These are phyloP conservation scores for Lyophyllum decastes DNA, from an alignment of 768 basidiomycete genomes.

Conservation along the genomic window DNA sequence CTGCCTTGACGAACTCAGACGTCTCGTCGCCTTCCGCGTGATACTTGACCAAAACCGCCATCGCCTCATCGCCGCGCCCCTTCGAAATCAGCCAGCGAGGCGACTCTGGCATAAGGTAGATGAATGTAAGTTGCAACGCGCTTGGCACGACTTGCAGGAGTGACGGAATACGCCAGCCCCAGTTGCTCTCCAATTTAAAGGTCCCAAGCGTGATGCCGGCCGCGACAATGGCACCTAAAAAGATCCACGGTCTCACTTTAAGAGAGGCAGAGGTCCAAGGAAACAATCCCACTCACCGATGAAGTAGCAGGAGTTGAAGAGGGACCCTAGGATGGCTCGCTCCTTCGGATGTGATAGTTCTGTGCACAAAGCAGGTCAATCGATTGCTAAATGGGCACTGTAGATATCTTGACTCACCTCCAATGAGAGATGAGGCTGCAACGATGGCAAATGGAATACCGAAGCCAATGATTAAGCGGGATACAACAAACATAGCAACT, in stretches of 20 bases:
- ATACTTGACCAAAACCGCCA: conserved; percentile 51
- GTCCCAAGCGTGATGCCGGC: conserved; percentile 66
- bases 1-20: conserved; percentile 58
- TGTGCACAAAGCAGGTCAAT: conserved; percentile 6
- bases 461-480: conserved; percentile 57
- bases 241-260: background rate
- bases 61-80: conserved; percentile 52
- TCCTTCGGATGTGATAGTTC: conserved; percentile 74
- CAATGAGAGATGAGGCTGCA: conserved; percentile 66
- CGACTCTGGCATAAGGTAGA: conserved; percentile 63
- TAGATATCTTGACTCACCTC: conserved; percentile 30
- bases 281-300: conserved; percentile 33
- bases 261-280: background rate
- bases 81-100: conserved; percentile 66
- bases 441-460: conserved; percentile 65
- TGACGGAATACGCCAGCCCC: conserved; percentile 76
- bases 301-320: conserved; percentile 67
- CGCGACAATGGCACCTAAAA: conserved; percentile 53
- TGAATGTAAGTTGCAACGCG: conserved; percentile 52
- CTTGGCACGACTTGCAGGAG: conserved; percentile 57
- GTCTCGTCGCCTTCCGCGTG: conserved; percentile 59
- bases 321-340: conserved; percentile 62
- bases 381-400: background rate
- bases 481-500: conserved; percentile 63
- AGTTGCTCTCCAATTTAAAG: conserved; percentile 55